Evolutionary conservation across 2,329 filamentous ascomycete species (phyloP).

Genomic region (Pseudocercospora vitis): DNA sequence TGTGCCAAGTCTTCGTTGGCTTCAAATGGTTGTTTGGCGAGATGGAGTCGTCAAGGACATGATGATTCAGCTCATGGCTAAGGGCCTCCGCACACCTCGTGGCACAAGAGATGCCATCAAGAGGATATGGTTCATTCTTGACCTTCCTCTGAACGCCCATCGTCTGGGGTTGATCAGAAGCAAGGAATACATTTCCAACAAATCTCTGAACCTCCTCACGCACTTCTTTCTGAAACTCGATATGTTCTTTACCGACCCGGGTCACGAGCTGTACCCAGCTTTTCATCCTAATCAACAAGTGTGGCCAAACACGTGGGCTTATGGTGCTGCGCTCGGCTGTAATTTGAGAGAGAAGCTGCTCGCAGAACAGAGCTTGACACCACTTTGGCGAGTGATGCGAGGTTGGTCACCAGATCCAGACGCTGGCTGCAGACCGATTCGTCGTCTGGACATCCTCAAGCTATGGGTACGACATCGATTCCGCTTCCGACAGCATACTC

Average conservation of each 20-base stretch:
- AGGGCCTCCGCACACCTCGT: conserved; percentile 51
- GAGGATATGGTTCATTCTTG: conserved; percentile 74
- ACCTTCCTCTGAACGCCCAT: conserved; percentile 58
- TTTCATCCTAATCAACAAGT: conserved; percentile 15
- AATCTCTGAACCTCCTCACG: conserved; percentile 62
- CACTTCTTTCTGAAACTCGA: conserved; percentile 71
- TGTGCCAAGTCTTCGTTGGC: conserved; percentile 66
- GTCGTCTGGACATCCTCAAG: conserved; percentile 53
- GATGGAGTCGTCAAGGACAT: conserved; percentile 62
- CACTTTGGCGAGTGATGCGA: conserved; percentile 60
- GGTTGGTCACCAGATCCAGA: conserved; percentile 44
- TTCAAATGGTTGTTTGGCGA: conserved; percentile 64
- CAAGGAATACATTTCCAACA: conserved; percentile 55
- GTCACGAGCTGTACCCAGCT: conserved; percentile 35
- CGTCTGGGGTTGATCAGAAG: conserved; percentile 59
- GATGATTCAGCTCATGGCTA: conserved; percentile 58
- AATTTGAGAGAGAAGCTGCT: conserved; percentile 55
- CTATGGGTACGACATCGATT: conserved; percentile 61
- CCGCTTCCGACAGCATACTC: conserved; percentile 31
- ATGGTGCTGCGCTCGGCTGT: conserved; percentile 39
- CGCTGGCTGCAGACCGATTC: conserved; percentile 29
- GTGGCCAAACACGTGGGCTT: conserved; percentile 14
- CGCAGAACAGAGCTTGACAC: conserved; percentile 33
- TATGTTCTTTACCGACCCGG: conserved; percentile 66
- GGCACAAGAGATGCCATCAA: conserved; percentile 30